Evolutionary conservation across 176 grass and related monocot species (phyloP), one percentile per base, ranked within the genome.

Genomic region (Eleusine indica): DNA sequence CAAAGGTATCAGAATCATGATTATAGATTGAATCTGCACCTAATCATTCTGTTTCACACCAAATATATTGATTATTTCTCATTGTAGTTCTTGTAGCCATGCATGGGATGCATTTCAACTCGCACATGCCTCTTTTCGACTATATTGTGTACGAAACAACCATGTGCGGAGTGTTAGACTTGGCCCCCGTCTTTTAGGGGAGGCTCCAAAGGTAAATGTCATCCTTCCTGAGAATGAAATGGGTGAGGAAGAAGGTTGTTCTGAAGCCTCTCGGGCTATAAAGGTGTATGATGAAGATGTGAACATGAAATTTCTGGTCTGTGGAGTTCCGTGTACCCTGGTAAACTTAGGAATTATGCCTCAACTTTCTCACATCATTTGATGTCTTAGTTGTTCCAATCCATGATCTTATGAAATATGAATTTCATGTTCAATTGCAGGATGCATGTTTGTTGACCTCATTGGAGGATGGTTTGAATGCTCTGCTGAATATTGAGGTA

Each of bases 51-150:
- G 19, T 83, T 82, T 81, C 29, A 75, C n/a, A 74, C 25, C n/a
- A 84, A 86, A 63, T 64, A 29, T 57, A 63, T 86, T 75, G 22
- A 8, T 9, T 76, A 17, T 81, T 68, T 85, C 32, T 82, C 52
- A 28, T 19, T 95, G 76, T 71, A 95, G 93, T 88, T 95, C 86
- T 19, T 86, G 83, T 32, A 88, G 93, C 88, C 90, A 95, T 84
- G 80, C 71, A 39, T 95, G 93, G 90, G 90, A 95, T 86, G 90
- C 93, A 44, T 95, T 95, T 88, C 93, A 92, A 83, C 88, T 92
- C 43, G 93, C 90, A 28, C 83, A 86, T 82, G 88, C 93, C 66
- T 90, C 93, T 78, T 95, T 95, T 82, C 80, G 67, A 71, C 46
- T 92, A 28, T 88, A 92, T 32, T 92, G 90, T 78, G 76, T 68